A percentile compares a stretch with the other conserved stretches of the same genome.
Conservation (phyloP, 192 early-diverging fungal species). For the Coemansia sp. region DNA sequence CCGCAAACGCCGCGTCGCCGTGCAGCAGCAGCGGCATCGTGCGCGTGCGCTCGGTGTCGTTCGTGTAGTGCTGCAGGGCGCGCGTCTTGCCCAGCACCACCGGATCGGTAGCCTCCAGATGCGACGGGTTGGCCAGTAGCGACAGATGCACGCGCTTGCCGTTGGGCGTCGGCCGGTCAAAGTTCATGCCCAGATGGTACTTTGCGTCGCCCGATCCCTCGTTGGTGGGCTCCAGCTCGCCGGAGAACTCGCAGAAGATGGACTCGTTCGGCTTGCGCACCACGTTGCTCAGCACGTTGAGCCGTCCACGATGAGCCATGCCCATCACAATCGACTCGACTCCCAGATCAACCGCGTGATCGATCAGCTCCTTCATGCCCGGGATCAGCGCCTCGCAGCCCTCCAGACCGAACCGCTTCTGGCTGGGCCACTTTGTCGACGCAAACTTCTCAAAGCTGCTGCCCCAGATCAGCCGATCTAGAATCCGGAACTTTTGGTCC, state of each 20-base stretch:
- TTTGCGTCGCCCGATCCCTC: slow-evolving; percentile 98
- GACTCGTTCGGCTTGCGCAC: slow-evolving; percentile 98
- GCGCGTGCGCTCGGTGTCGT: slow-evolving; percentile 77
- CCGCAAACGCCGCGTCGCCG: slow-evolving; percentile 98
- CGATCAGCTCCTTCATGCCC: slow-evolving; percentile 97
- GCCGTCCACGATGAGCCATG: slow-evolving; percentile 98
- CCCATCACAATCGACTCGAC: slow-evolving; percentile 96
- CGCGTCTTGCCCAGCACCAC: slow-evolving; percentile 98
- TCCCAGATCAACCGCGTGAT: slow-evolving; percentile 91
- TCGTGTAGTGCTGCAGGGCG: slow-evolving; percentile 90
- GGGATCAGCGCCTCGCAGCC: slow-evolving; percentile 97
- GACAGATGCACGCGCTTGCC: slow-evolving; percentile 97
- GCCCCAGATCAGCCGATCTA: slow-evolving; percentile 97
- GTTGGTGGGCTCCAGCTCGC: slow-evolving; percentile 76
- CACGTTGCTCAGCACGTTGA: slow-evolving; percentile 99
- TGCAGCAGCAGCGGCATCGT: slow-evolving; percentile 94
- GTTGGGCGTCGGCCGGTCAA: slow-evolving; percentile 91
- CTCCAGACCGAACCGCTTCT: slow-evolving; percentile 98
- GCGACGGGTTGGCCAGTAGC: slow-evolving; percentile 97
- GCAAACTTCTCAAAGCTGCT: slow-evolving; percentile 96
- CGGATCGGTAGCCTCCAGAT: slow-evolving; percentile 96
- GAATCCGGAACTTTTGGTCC: slow-evolving; percentile 87
- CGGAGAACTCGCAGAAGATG: slow-evolving; percentile 97
- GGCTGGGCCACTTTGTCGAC: slow-evolving; percentile 92
- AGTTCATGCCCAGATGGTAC: slow-evolving; percentile 94